A percentile compares a stretch with the other conserved stretches of the same genome.
phyloP scores from a whole-genome alignment of 805 yeast genomes.

The Candida dajiaensis region DNA sequence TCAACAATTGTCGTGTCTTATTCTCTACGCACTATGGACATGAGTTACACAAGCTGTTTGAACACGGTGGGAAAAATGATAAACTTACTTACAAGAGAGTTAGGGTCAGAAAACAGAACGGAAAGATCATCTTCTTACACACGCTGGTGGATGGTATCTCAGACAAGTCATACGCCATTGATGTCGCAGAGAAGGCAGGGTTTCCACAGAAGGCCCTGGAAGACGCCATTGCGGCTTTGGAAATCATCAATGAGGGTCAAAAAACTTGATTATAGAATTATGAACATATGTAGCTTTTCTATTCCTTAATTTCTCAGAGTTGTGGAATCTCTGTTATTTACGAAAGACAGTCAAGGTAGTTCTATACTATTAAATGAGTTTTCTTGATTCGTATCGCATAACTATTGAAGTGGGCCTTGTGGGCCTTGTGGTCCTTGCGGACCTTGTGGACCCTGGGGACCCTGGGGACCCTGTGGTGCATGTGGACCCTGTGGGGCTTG shows the following conservation, averaged over 20 bases:
- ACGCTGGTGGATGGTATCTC: conserved; percentile 88
- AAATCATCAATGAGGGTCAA: neutral
- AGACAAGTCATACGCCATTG: conserved; percentile 93
- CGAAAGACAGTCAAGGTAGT: neutral
- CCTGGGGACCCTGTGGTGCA: no score
- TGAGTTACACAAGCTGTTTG: conserved; percentile 74
- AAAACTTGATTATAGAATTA: neutral
- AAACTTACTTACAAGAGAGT: conserved; percentile 61
- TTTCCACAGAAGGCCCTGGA: conserved; percentile 81
- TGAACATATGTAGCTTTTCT: neutral
- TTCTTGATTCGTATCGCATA: conserved; percentile 20
- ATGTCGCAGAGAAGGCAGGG: conserved; percentile 90
- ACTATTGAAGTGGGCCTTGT: neutral
- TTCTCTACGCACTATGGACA: conserved; percentile 95
- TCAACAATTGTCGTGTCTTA: conserved; percentile 68
- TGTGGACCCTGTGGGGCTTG: no score
- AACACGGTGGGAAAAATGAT: conserved; percentile 55
- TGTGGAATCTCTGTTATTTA: neutral
- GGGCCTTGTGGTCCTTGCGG: no score
- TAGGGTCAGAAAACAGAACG: conserved; percentile 26
- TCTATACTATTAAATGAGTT: conserved; percentile 58
- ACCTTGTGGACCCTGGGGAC: no score
- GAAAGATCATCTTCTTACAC: conserved; percentile 74
- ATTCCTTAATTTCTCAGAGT: neutral
- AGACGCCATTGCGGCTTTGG: conserved; percentile 72